These are phyloP conservation scores for Candida sonorensis DNA, from an alignment of 805 yeast species.

Conservation along the genomic window DNA sequence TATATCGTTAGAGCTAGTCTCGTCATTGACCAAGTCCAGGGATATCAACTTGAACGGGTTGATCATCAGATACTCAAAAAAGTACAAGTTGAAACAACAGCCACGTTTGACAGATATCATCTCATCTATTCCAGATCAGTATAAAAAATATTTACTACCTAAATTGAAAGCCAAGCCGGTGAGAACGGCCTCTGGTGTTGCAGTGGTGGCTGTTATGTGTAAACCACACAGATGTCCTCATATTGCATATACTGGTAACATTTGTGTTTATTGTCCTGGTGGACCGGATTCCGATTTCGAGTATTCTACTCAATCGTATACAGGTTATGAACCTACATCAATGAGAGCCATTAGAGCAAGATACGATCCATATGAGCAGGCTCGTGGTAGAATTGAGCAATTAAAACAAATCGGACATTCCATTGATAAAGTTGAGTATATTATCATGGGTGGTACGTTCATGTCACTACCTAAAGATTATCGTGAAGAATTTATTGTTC, in stretches of 20 bases:
- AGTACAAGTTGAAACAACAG: constrained; percentile 84
- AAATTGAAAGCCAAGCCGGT: constrained; percentile 98
- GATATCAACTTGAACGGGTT: constrained; percentile 89
- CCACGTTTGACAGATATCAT: constrained; percentile 95
- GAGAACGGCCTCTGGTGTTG: constrained; percentile 96
- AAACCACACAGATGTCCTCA: constrained; percentile 99
- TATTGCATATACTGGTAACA: constrained; percentile 97
- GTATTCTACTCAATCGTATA: constrained; percentile 95
- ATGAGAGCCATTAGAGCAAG: constrained; percentile 99
- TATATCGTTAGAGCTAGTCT: constrained; percentile 77
- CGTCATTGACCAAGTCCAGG: constrained; percentile 62
- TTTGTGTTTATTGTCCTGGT: constrained; percentile 98
- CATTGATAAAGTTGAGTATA: constrained; percentile 95
- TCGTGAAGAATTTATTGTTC: constrained; percentile 82
- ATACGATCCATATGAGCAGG: constrained; percentile 97
- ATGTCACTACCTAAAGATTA: constrained; percentile 91
- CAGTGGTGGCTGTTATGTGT: constrained; percentile 99
- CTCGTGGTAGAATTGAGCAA: constrained; percentile 95
- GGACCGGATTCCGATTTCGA: constrained; percentile 99
- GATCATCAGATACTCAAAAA: constrained; percentile 77
- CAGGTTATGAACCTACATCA: constrained; percentile 98
- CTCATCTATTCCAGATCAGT: constrained; percentile 91
- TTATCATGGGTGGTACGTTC: constrained; percentile 98
- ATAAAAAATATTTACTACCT: constrained; percentile 84
- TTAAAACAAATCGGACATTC: constrained; percentile 92